These are phyloP conservation scores for Hypholoma sublateritium DNA, from an alignment of 768 basidiomycete genomes.

Conservation along the genomic window DNA sequence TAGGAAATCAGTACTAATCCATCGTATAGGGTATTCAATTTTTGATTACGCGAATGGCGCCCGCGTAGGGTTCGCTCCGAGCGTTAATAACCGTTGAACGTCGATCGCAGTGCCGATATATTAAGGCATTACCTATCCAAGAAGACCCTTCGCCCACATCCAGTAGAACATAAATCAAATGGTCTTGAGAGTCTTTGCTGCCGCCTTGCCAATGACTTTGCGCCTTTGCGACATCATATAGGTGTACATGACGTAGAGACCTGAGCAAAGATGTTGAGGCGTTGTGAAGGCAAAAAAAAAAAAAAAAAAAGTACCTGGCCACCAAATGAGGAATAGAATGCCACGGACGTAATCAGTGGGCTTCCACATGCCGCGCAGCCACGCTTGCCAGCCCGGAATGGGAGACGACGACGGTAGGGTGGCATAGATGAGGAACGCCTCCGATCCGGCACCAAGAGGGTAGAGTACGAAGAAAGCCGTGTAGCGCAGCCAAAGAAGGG, in stretches of 20 bases:
- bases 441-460: slow-evolving; percentile 87
- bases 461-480: slow-evolving; percentile 94
- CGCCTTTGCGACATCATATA: slow-evolving; percentile 55
- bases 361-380: slow-evolving; percentile 48
- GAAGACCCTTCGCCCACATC: neutral
- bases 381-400: slow-evolving; percentile 40
- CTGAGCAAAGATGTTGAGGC: slow-evolving; percentile 23
- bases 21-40: slow-evolving; percentile 51
- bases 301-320: slow-evolving; percentile 60
- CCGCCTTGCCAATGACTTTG: slow-evolving; percentile 36
- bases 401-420: slow-evolving; percentile 61
- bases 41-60: slow-evolving; percentile 58
- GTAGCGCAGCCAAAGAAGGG: slow-evolving; percentile 78
- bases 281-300: neutral
- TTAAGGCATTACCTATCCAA: neutral
- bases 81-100: slow-evolving; percentile 42
- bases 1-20: neutral
- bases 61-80: slow-evolving; percentile 58
- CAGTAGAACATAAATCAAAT: slow-evolving; percentile 13
- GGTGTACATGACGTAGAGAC: slow-evolving; percentile 50
- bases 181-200: slow-evolving; percentile 23
- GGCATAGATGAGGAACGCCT: slow-evolving; percentile 80
- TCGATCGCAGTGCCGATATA: neutral
- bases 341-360: slow-evolving; percentile 57
- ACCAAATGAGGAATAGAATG: slow-evolving; percentile 77